Conservation (phyloP, 768 basidiomycete species). For the Suillus variegatus region DNA sequence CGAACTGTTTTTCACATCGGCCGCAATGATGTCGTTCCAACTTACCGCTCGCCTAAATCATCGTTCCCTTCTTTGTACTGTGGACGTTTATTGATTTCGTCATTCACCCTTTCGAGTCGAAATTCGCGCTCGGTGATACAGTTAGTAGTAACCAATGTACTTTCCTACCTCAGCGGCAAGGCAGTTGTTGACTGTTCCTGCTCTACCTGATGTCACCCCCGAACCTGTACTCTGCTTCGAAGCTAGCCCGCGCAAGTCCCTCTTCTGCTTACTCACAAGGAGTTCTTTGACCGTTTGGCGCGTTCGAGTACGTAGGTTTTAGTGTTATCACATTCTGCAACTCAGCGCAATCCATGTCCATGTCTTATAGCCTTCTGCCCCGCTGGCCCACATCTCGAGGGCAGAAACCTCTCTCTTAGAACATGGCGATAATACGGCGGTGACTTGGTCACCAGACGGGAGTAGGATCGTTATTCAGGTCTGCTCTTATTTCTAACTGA, state of each 20-base stretch:
- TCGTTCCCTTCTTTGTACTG: background rate
- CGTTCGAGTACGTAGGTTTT: constrained; percentile 59
- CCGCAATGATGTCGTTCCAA: constrained; percentile 1
- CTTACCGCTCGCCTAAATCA: background rate
- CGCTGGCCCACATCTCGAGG: constrained; percentile 72
- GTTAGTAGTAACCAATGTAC: constrained; percentile 54
- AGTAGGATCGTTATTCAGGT: constrained; percentile 80
- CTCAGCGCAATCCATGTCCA: constrained; percentile 1
- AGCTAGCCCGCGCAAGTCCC: constrained; percentile 71
- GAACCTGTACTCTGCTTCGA: constrained; percentile 60
- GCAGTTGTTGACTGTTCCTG: constrained; percentile 69
- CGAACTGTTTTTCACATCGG: constrained; percentile 12
- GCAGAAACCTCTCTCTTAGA: constrained; percentile 75
- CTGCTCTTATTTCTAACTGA: constrained; percentile 23
- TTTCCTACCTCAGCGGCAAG: constrained; percentile 81
- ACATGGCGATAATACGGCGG: constrained; percentile 78
- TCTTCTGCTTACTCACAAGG: constrained; percentile 76
- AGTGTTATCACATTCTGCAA: background rate
- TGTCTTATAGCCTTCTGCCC: constrained; percentile 59
- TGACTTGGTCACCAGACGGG: constrained; percentile 85
- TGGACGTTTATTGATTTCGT: background rate
- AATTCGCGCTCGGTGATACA: background rate
- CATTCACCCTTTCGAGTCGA: background rate
- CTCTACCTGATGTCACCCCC: constrained; percentile 60
- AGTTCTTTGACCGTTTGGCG: constrained; percentile 79